phyloP scores from a whole-genome alignment of 2,329 filamentous ascomycete genomes.

The Talaromyces funiculosus region DNA sequence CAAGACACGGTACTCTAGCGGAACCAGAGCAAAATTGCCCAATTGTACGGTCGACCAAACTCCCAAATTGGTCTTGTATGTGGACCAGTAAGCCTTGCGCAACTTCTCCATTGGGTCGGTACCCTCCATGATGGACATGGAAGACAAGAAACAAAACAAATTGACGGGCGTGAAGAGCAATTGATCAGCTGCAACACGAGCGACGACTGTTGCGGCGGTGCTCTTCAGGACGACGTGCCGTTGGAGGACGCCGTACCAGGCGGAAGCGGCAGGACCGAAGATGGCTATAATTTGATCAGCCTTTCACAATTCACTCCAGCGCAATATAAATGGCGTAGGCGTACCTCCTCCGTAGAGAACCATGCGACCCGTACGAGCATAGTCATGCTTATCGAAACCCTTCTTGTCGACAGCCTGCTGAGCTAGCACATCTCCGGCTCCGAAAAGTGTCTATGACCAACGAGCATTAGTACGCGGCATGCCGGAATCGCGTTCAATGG shows the following conservation, averaged over 20 bases:
- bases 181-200: constrained; percentile 77
- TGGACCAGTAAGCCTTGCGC: constrained; percentile 61
- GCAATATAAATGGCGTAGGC: constrained; percentile 11
- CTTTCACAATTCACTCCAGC: not conserved
- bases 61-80: constrained; percentile 77
- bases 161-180: constrained; percentile 76
- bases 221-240: constrained; percentile 61
- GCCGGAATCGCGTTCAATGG: not conserved
- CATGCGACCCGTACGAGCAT: constrained; percentile 45
- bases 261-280: constrained; percentile 82
- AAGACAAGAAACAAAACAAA: constrained; percentile 72
- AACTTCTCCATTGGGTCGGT: constrained; percentile 62
- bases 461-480: not conserved
- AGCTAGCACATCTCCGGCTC: constrained; percentile 81
- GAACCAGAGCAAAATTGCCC: constrained; percentile 81
- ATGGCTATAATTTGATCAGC: constrained; percentile 48
- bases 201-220: constrained; percentile 63
- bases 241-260: constrained; percentile 78
- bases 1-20: constrained; percentile 73
- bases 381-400: constrained; percentile 70
- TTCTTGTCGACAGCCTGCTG: constrained; percentile 85
- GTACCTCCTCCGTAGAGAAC: constrained; percentile 46
- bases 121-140: constrained; percentile 80
- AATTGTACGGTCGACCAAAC: constrained; percentile 82
- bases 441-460: constrained; percentile 67